These are phyloP conservation scores for Fusarium cyanostomum DNA, from an alignment of 2,329 filamentous ascomycete species.

Conservation along the genomic window DNA sequence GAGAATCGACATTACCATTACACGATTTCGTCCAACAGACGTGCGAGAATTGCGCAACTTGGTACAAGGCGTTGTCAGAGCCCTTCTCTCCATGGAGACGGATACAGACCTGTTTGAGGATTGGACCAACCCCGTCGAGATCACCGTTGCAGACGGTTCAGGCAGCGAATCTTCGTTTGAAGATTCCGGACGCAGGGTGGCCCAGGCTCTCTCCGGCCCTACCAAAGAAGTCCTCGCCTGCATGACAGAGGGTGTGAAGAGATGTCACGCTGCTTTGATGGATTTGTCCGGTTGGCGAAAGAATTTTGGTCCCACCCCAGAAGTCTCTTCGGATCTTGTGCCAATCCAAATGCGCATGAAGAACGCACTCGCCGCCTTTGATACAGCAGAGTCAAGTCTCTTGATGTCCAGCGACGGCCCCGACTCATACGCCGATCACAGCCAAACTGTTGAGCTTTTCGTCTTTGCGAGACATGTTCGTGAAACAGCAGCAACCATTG, in stretches of 20 bases:
- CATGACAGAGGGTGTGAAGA: slow-evolving; percentile 56
- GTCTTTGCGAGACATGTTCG: slow-evolving; percentile 65
- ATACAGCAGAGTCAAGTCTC: slow-evolving; percentile 57
- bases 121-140: slow-evolving; percentile 27
- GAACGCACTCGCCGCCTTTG: slow-evolving; percentile 57
- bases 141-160: slow-evolving; percentile 20
- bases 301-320: slow-evolving; percentile 55
- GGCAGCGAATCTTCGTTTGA: slow-evolving; percentile 16
- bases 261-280: slow-evolving; percentile 64
- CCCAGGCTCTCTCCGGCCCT: slow-evolving; percentile 53
- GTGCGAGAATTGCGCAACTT: slow-evolving; percentile 61
- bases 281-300: slow-evolving; percentile 60
- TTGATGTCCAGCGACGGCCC: slow-evolving; percentile 57
- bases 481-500: slow-evolving; percentile 59
- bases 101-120: slow-evolving; percentile 58
- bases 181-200: slow-evolving; percentile 38
- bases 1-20: slow-evolving; percentile 65
- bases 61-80: slow-evolving; percentile 64
- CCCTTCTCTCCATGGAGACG: slow-evolving; percentile 61
- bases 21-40: slow-evolving; percentile 61
- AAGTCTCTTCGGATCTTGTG: slow-evolving; percentile 55
- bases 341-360: slow-evolving; percentile 53
- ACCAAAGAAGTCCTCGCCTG: slow-evolving; percentile 57
- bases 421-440: slow-evolving; percentile 56
- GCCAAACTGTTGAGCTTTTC: slow-evolving; percentile 62